These are phyloP conservation scores for Pythium biforme DNA, from an alignment of 352 stramenopile species.

Conservation along the genomic window DNA sequence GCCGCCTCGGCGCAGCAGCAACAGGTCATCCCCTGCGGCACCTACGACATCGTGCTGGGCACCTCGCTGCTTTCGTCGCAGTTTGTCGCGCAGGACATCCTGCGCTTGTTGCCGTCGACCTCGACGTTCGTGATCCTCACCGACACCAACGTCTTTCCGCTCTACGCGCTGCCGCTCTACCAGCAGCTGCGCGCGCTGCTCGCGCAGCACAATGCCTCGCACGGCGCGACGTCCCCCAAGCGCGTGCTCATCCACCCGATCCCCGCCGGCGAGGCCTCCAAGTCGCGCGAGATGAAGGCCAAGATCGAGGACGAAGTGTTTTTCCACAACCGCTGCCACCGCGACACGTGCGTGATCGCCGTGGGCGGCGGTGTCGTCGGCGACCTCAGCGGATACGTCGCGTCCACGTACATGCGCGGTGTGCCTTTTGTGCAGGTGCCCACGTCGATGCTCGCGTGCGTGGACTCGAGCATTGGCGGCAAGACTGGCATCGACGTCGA, in stretches of 20 bases:
- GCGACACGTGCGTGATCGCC: constrained; percentile 79
- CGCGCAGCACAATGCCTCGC: constrained; percentile 23
- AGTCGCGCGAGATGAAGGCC: constrained; percentile 77
- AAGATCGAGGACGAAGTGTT: constrained; percentile 81
- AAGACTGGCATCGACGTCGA: constrained; percentile 98
- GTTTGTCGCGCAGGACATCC: constrained; percentile 65
- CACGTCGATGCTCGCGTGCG: constrained; percentile 98
- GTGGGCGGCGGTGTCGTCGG: constrained; percentile 97
- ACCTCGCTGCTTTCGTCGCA: constrained; percentile 57
- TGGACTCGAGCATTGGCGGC: constrained; percentile 97
- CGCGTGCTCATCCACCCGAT: constrained; percentile 67
- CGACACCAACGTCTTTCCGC: constrained; percentile 69
- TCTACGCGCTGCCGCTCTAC: constrained; percentile 68
- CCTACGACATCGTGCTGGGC: constrained; percentile 82
- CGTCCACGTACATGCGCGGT: constrained; percentile 95
- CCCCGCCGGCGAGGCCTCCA: constrained; percentile 68
- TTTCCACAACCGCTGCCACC: constrained; percentile 79
- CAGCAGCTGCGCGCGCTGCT: constrained; percentile 38
- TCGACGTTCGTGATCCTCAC: constrained; percentile 83
- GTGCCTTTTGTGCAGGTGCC: constrained; percentile 91
- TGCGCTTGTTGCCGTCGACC: constrained; percentile 48
- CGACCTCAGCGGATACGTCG: constrained; percentile 98
- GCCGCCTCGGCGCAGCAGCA: background rate
- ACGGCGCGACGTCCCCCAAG: constrained; percentile 26
- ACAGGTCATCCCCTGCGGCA: constrained; percentile 56